Percentiles rank a stretch among this genome's conserved stretches.
Conservation (phyloP, 495 filamentous ascomycete genomes). For the Annulohypoxylon stygium region DNA sequence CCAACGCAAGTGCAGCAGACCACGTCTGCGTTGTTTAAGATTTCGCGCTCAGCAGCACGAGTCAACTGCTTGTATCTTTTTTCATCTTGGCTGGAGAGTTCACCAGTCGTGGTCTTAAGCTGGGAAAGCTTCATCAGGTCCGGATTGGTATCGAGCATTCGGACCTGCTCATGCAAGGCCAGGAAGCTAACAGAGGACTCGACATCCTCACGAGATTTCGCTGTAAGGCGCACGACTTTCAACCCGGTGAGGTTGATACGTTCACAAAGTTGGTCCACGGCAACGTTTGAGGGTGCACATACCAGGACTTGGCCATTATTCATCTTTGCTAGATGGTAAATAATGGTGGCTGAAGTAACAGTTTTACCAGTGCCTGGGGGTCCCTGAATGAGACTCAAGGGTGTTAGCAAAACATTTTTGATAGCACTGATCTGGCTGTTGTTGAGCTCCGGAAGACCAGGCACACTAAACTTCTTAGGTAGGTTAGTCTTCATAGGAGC, state of each 20-base stretch:
- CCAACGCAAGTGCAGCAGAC: constrained; percentile 99
- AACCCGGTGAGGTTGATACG: constrained; percentile 94
- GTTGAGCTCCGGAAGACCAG: constrained; percentile 95
- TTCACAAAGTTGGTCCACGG: constrained; percentile 98
- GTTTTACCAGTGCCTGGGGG: constrained; percentile 98
- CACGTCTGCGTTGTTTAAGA: constrained; percentile 94
- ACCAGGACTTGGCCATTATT: constrained; percentile 96
- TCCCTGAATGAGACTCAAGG: constrained; percentile 95
- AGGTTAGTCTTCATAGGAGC: constrained; percentile 97
- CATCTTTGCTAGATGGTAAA: constrained; percentile 96
- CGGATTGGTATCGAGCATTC: constrained; percentile 95
- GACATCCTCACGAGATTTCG: constrained; percentile 98
- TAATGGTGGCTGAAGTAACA: constrained; percentile 98
- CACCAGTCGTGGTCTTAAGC: constrained; percentile 90
- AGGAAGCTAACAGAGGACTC: constrained; percentile 96
- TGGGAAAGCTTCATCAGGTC: constrained; percentile 92
- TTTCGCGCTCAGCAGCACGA: constrained; percentile 93
- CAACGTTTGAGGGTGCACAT: constrained; percentile 98
- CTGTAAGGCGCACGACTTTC: constrained; percentile 97
- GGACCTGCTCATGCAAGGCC: constrained; percentile 95
- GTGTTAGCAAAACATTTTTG: constrained; percentile 93
- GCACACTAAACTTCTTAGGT: constrained; percentile 96
- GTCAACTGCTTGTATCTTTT: constrained; percentile 98
- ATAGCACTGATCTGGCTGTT: constrained; percentile 96
- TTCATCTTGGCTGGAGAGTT: constrained; percentile 95